These are phyloP conservation scores for Venturia effusa DNA, from an alignment of 2,329 filamentous ascomycete species.

Conservation along the genomic window DNA sequence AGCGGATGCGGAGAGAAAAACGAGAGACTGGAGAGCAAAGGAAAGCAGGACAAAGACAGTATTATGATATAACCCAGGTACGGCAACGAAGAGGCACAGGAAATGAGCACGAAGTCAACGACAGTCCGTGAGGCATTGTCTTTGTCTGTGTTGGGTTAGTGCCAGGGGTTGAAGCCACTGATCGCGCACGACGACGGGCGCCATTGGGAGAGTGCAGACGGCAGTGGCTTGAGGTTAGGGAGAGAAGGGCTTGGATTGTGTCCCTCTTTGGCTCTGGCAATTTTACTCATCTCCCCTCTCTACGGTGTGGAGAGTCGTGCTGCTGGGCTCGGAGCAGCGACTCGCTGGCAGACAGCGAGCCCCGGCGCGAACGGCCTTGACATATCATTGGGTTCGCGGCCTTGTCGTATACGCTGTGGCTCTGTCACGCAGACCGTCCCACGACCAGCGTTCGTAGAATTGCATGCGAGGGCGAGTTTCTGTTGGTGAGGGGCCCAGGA, in stretches of 20 bases:
- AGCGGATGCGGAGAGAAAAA: conserved; percentile 50
- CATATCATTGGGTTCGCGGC: neutral
- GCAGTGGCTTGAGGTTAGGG: conserved; percentile 1
- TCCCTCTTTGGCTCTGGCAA: neutral
- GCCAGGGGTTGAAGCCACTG: conserved; percentile 4
- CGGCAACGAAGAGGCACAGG: conserved; percentile 1
- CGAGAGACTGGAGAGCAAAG: conserved; percentile 24
- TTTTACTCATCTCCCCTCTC: neutral
- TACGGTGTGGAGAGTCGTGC: neutral
- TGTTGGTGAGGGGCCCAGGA: neutral
- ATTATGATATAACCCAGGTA: conserved; percentile 19
- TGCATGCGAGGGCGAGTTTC: neutral
- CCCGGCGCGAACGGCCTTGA: neutral
- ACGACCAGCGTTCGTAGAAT: no score
- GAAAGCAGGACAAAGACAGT: conserved; percentile 18
- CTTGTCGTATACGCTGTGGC: neutral
- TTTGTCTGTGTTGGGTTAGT: neutral
- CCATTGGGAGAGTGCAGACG: neutral
- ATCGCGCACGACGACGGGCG: neutral
- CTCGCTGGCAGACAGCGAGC: neutral
- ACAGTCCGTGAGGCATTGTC: neutral
- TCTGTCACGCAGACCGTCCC: neutral
- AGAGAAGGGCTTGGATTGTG: neutral
- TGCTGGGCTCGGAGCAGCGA: neutral
- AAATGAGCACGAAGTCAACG: conserved; percentile 9